Base-by-base conservation (phyloP, 345 rosid genomes). In the Populus davidiana region DNA sequence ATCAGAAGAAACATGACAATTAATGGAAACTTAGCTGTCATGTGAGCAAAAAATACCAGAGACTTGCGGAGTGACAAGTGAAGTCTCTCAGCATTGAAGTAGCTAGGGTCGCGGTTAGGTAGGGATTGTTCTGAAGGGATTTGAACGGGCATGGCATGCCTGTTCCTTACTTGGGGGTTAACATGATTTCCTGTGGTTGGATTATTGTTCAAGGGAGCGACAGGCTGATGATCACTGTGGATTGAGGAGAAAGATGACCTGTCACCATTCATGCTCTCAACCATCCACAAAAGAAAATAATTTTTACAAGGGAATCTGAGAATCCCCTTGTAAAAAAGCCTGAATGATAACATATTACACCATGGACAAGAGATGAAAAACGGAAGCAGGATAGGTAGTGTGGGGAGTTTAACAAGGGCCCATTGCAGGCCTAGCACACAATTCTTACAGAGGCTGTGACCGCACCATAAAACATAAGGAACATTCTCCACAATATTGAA, bases 241-340 rank as follows among this genome's bases (percentile, higher is more conserved):
- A 33, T 0, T 3, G 35, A 33, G 35, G 35, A 33, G 35, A 33
- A 33, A 33, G 35, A 33, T 33, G 35, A 33, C 35, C 93, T 85
- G 68, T 92, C 92, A 8, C 89, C 92, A 33, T 93, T 96, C 91
- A 85, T 86, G 86, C 96, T 91, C 88, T 95, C 98, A 4, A 93
- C 96, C 98, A 95, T 95, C 99, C 98, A 92, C 39, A 92, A 97
- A 38, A 95, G 79, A 84, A 95, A 91, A 85, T 92, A 95, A 76
- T 95, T 93, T 85, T 95, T 95, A 74, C 87, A 86, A 35, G 99
- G 99, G 80, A 92, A 95, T 70, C 79, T 93, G 18, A 96, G 87
- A 47, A 85, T 83, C 72, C 97, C 96, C 79, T 82, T 88, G 75
- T 90, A 96, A 78, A 96, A 88, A 27, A 93, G 83, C 59, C 96